These are phyloP conservation scores for Arthromyces matolae DNA, from an alignment of 768 basidiomycete genomes.

Conservation along the genomic window DNA sequence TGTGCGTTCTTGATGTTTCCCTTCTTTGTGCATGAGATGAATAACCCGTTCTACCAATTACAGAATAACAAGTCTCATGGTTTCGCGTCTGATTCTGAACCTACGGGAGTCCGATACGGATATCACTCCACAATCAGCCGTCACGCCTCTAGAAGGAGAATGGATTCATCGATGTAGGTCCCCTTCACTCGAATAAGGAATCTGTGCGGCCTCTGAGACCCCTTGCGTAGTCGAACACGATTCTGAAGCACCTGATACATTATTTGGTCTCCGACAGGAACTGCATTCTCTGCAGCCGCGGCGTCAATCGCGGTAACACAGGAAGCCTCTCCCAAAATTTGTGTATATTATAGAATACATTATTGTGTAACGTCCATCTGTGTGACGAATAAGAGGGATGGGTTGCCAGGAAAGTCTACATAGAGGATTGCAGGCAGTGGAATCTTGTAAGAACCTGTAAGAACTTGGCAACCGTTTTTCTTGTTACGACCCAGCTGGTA, in stretches of 20 bases:
- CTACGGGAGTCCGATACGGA: constrained; percentile 17
- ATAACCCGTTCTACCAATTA: neutral
- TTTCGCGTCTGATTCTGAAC: constrained; percentile 35
- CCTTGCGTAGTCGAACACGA: neutral
- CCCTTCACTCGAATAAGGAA: neutral
- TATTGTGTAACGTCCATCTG: too few species aligned
- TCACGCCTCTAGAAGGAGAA: neutral
- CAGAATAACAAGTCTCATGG: constrained; percentile 35
- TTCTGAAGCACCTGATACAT: neutral
- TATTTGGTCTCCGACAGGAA: constrained; percentile 8
- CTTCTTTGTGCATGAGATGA: too few species aligned
- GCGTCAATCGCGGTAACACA: too few species aligned
- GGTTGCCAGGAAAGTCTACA: too few species aligned
- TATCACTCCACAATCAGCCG: neutral
- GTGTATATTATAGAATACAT: too few species aligned
- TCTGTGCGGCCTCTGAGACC: neutral
- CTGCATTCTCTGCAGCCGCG: constrained; percentile 1
- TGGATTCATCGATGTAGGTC: constrained; percentile 1
- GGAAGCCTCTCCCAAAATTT: too few species aligned
- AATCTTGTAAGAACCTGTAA: too few species aligned
- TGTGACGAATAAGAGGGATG: too few species aligned
- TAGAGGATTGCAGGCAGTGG: too few species aligned
- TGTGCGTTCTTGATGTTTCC: neutral
- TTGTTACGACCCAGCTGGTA: too few species aligned
- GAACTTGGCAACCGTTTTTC: too few species aligned